phyloP scores from a whole-genome alignment of 371 early-diverging fungal genomes.

The Mucor racemosus region DNA sequence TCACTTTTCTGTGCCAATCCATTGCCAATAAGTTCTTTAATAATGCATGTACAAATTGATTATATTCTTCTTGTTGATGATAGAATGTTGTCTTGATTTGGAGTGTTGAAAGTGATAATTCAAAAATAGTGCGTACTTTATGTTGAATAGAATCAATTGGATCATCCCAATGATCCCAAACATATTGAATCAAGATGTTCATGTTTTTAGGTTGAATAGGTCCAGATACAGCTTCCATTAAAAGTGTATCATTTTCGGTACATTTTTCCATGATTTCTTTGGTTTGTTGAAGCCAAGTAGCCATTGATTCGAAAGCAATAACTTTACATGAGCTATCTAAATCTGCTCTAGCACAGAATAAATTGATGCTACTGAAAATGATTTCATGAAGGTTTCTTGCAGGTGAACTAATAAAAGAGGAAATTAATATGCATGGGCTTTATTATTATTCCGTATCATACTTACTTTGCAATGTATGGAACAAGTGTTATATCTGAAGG shows the following conservation, averaged over 20 bases:
- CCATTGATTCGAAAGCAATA: slow-evolving; percentile 77
- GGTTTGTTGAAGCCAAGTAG: slow-evolving; percentile 69
- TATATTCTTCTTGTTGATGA: slow-evolving; percentile 37
- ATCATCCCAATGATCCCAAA: slow-evolving; percentile 84
- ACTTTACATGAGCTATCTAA: slow-evolving; percentile 71
- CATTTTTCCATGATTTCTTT: slow-evolving; percentile 31
- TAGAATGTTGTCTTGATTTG: slow-evolving; percentile 42
- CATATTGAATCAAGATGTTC: slow-evolving; percentile 65
- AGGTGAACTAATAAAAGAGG: slow-evolving; percentile 4
- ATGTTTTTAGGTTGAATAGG: slow-evolving; percentile 45
- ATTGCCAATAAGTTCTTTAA: slow-evolving; percentile 55
- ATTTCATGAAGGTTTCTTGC: slow-evolving; percentile 47
- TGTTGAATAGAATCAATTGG: slow-evolving; percentile 80
- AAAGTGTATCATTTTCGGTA: not conserved
- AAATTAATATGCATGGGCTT: not conserved
- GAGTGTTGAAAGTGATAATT: slow-evolving; percentile 60
- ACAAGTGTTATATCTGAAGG: slow-evolving; percentile 20
- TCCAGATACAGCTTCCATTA: slow-evolving; percentile 22
- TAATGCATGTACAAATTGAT: slow-evolving; percentile 41
- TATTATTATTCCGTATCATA: not conserved
- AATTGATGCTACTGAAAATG: slow-evolving; percentile 50
- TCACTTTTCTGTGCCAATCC: slow-evolving; percentile 69
- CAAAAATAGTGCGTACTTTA: slow-evolving; percentile 71
- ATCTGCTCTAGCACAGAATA: slow-evolving; percentile 55
- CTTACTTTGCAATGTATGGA: slow-evolving; percentile 38